phyloP scores from a whole-genome alignment of 495 filamentous ascomycete genomes.

The Daldinia concentrica region DNA sequence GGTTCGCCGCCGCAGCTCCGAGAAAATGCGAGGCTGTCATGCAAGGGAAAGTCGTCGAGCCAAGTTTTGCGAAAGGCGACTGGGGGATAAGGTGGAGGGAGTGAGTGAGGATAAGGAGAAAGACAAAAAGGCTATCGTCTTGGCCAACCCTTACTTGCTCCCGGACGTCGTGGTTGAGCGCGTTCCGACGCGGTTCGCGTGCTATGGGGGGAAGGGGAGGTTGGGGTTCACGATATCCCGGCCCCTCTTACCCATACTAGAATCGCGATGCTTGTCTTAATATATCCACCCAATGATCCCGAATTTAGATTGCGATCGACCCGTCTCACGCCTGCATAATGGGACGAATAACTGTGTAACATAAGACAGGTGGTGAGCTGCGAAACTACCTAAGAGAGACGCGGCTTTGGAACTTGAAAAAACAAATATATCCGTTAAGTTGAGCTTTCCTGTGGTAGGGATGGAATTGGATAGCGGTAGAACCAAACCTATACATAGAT shows the following conservation, averaged over 20 bases:
- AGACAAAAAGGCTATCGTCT: background rate
- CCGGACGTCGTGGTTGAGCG: background rate
- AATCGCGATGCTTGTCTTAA: conserved; percentile 7
- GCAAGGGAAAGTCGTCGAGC: conserved; percentile 55
- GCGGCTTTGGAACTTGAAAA: conserved; percentile 1
- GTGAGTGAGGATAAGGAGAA: background rate
- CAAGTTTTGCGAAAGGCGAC: conserved; percentile 58
- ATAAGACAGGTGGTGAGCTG: background rate
- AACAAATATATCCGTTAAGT: background rate
- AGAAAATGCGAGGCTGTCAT: conserved; percentile 46
- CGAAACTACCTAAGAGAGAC: conserved; percentile 1
- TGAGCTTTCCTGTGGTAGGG: background rate
- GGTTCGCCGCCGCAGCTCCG: conserved; percentile 41
- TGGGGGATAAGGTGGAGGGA: conserved; percentile 59
- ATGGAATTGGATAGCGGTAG: background rate
- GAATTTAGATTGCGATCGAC: conserved; percentile 35
- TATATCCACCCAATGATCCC: conserved; percentile 5
- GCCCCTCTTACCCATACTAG: background rate
- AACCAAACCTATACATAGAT: background rate
- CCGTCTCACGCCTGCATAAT: background rate
- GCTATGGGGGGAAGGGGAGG: background rate
- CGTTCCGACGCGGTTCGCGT: background rate
- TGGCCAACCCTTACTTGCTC: background rate
- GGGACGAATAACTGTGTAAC: background rate
- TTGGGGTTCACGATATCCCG: background rate